Conservation (phyloP, 2,329 filamentous ascomycete genomes). For the Phaeosphaeriaceae sp. region DNA sequence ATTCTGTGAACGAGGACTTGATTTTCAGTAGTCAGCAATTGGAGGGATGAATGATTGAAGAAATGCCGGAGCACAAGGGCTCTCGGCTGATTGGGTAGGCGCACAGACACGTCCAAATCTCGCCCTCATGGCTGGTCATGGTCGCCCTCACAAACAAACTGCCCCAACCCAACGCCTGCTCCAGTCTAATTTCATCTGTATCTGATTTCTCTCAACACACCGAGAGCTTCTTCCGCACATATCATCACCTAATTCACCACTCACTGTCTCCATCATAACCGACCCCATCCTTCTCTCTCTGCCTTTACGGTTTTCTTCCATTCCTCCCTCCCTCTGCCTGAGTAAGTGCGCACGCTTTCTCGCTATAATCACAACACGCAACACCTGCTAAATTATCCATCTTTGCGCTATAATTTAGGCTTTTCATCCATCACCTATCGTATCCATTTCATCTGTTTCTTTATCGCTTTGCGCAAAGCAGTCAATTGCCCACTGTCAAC, state of each 20-base stretch:
- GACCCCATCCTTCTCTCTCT: slow-evolving; percentile 4
- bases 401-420: slow-evolving; percentile 4
- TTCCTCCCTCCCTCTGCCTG: slow-evolving; percentile 16
- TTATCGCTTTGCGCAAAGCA: slow-evolving; percentile 10
- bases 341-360: slow-evolving; percentile 20
- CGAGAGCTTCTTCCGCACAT: slow-evolving; percentile 18
- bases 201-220: slow-evolving; percentile 15
- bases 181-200: slow-evolving; percentile 8
- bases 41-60: too few relatives aligned
- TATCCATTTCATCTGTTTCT: neutral
- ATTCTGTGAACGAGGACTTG: too few relatives aligned
- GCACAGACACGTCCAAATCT: neutral
- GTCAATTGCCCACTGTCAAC: slow-evolving; percentile 10
- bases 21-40: too few relatives aligned
- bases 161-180: slow-evolving; percentile 1
- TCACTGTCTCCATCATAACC: slow-evolving; percentile 8
- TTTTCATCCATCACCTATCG: neutral
- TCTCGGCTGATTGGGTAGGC: slow-evolving; percentile 4
- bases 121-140: neutral
- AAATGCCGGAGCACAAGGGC: neutral
- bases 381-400: slow-evolving; percentile 4
- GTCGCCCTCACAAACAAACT: slow-evolving; percentile 4
- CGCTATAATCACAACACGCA: slow-evolving; percentile 1
- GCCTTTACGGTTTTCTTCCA: slow-evolving; percentile 12
- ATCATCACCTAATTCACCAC: slow-evolving; percentile 20